phyloP scores from a whole-genome alignment of 2,329 filamentous ascomycete species.

The Daldinia sp. region DNA sequence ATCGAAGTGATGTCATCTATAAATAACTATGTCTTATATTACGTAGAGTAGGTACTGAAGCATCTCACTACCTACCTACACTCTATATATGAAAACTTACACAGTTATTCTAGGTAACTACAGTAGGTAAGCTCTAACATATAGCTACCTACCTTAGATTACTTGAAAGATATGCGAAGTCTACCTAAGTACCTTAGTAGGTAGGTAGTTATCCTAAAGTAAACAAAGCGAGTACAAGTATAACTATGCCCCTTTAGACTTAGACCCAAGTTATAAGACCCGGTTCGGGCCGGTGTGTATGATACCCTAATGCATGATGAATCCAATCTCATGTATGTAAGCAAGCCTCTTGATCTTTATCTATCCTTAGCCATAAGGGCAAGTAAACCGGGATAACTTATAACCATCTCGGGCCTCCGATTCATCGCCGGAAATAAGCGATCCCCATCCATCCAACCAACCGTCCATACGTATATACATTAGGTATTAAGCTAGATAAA shows the following conservation, averaged over 20 bases:
- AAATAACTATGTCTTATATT: neutral
- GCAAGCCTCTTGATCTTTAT: neutral
- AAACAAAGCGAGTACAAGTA: neutral
- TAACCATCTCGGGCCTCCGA: neutral
- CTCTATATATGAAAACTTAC: too few species aligned
- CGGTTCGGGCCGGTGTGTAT: neutral
- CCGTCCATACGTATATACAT: neutral
- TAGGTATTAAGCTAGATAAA: neutral
- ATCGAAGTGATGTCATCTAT: neutral
- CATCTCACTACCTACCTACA: too few species aligned
- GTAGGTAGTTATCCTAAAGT: neutral
- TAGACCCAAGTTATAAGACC: neutral
- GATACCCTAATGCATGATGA: neutral
- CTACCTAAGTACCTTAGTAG: neutral
- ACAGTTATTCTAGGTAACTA: neutral
- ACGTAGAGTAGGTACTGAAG: neutral
- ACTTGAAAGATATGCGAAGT: neutral
- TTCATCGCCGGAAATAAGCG: neutral
- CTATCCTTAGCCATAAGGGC: neutral
- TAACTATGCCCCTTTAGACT: neutral
- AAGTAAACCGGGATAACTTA: constrained; percentile 1
- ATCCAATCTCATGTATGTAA: neutral
- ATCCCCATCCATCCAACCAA: too few species aligned
- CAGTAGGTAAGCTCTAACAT: too few species aligned
- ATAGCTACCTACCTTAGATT: neutral